Base-by-base conservation (phyloP, 169 alveolate genomes). In the Eimeria sp. region DNA sequence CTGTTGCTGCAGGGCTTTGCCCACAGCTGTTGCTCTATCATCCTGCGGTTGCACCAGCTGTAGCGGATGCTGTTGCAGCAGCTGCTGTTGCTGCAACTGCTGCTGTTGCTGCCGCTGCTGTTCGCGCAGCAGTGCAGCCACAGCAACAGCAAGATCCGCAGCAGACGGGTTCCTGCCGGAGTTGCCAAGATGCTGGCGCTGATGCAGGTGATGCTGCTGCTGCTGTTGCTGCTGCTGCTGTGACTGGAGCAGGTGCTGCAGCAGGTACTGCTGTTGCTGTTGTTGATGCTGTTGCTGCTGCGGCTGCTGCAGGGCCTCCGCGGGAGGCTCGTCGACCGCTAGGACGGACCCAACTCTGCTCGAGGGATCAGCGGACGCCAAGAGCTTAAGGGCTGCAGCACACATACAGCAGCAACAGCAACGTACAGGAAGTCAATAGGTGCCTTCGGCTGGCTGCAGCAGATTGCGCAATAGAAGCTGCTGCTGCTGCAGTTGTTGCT, bases 331-430 rank as follows among this genome's bases (percentile, higher is more conserved):
- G 86, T 10, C 54, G 45, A 45, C 45, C 45, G 27, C 86, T 40
- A 30, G 54, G 86, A 4, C 58, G 58, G 45, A 18, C 27, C 30
- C 57, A 45, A 18, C 86, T 75, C 86, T 10, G 25, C 13, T 25
- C 7, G 30, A 30, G 47, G 30, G 86, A 30, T 75, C 86, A 40
- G 45, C 45, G 25, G 86, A 30, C 30, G 86, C 57, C 1, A 75
- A 45, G 45, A 16, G 45, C 86, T 75, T 75, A 22, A 75, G 86
- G 11, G 45, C 86, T 75, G 86, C 86, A 75, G 86, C 54, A 75
- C 57, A 75, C 86, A 75, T 3, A 75, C 86, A 75, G 86, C 30
- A 22, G 45, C 57, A 75, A 20, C 30, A 22, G 27, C 54, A 45
- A 5, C 27, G 18, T 10, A 20, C 3, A 75, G n/a, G n/a, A n/a